A percentile compares a stretch with the other conserved stretches of the same genome.
Conservation (phyloP, 208 protist genomes). For the Zelonia costaricensis region DNA sequence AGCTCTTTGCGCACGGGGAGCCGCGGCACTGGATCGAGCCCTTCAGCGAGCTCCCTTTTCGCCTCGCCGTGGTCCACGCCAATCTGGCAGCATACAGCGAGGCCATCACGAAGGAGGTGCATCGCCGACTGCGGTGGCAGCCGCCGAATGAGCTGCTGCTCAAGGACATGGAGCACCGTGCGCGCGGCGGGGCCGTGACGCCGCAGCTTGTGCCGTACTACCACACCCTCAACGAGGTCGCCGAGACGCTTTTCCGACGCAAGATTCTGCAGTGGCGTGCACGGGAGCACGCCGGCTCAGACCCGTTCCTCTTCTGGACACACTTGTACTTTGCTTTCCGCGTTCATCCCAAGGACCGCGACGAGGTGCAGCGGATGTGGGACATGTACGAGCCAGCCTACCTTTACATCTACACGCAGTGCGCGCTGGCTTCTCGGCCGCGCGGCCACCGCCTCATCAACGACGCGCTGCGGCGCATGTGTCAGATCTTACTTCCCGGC, state of each 20-base stretch:
- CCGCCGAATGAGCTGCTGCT: slow-evolving; percentile 71
- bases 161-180: slow-evolving; percentile 68
- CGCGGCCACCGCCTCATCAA: slow-evolving; percentile 82
- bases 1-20: slow-evolving; percentile 70
- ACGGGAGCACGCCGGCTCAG: slow-evolving; percentile 68
- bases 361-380: slow-evolving; percentile 78
- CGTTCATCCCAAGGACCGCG: slow-evolving; percentile 64
- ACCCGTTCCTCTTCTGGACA: slow-evolving; percentile 85
- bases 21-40: slow-evolving; percentile 86
- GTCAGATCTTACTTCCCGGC: slow-evolving; percentile 80
- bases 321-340: slow-evolving; percentile 89
- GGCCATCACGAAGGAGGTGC: slow-evolving; percentile 67
- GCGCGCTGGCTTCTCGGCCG: slow-evolving; percentile 62
- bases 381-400: slow-evolving; percentile 87
- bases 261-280: slow-evolving; percentile 83
- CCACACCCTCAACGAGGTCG: slow-evolving; percentile 54
- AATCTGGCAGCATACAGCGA: slow-evolving; percentile 81
- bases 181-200: slow-evolving; percentile 48
- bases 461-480: slow-evolving; percentile 76
- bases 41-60: slow-evolving; percentile 72
- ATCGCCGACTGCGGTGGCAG: slow-evolving; percentile 33
- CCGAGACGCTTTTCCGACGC: slow-evolving; percentile 66
- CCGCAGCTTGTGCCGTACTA: slow-evolving; percentile 74
- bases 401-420: slow-evolving; percentile 85
- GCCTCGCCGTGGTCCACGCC: slow-evolving; percentile 77